Evolutionary conservation across 352 stramenopile genomes (phyloP).

Genomic region (Globisporangium canariense): DNA sequence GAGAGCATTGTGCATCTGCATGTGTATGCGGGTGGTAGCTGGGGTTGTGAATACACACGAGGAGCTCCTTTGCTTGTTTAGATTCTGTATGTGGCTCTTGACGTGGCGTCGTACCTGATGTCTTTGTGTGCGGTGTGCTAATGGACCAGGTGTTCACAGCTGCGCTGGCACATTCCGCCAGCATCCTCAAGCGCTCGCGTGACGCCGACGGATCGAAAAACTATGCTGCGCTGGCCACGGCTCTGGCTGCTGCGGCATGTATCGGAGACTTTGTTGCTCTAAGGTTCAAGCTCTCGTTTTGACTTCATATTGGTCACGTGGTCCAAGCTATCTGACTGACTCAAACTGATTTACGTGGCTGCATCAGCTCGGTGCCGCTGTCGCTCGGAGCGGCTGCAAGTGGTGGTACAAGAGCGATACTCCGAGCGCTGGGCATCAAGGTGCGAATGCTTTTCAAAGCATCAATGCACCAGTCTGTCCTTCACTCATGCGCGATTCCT

Average conservation of each 20-base stretch:
- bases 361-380: conserved; percentile 19
- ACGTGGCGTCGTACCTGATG: neutral
- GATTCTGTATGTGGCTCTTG: neutral
- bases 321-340: neutral
- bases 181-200: neutral
- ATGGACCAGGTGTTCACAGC: neutral
- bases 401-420: conserved; percentile 8
- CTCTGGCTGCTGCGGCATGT: neutral
- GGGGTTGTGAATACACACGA: conserved; percentile 7
- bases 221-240: neutral
- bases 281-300: conserved; percentile 6
- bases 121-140: neutral
- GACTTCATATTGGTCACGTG: too few species aligned
- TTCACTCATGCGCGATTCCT: neutral
- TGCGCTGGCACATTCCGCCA: neutral
- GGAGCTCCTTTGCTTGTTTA: neutral
- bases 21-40: neutral
- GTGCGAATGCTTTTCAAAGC: conserved; percentile 2
- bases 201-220: neutral
- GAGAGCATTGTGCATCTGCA: neutral
- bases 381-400: conserved; percentile 15
- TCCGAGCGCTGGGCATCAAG: conserved; percentile 6
- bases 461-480: neutral
- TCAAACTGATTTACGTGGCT: neutral
- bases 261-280: conserved; percentile 19